Conservation (phyloP, 2,329 filamentous ascomycete genomes). For the Cladosporium sp. region DNA sequence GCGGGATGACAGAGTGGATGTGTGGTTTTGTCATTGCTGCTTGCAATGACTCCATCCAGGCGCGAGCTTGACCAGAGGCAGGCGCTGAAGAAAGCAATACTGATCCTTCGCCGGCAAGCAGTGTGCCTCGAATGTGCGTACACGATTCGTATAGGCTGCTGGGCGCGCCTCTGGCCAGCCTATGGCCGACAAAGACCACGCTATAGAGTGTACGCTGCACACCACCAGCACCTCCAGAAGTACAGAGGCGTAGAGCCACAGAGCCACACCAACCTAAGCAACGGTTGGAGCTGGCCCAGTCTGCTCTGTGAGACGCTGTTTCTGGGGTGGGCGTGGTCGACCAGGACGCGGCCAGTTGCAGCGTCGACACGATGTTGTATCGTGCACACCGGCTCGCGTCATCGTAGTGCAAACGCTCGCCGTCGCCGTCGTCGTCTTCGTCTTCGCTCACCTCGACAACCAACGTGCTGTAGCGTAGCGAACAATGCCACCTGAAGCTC, state of each 20-base stretch:
- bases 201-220: background rate
- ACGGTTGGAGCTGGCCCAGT: background rate
- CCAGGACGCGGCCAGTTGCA: constrained; percentile 4
- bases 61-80: background rate
- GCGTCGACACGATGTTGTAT: background rate
- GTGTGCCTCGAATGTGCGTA: background rate
- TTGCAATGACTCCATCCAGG: background rate
- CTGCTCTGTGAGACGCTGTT: constrained; percentile 13
- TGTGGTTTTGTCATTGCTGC: background rate
- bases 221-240: background rate
- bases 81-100: background rate
- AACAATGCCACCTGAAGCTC: constrained; percentile 6
- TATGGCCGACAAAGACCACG: constrained; percentile 11
- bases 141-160: constrained; percentile 19
- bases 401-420: constrained; percentile 5
- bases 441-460: constrained; percentile 19
- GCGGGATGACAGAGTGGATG: background rate
- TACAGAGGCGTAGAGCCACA: background rate
- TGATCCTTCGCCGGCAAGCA: constrained; percentile 4
- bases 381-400: background rate
- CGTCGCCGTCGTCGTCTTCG: background rate
- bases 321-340: background rate
- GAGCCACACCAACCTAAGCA: background rate
- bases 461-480: constrained; percentile 7
- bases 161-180: constrained; percentile 18